Base-by-base conservation (phyloP, 169 alveolate genomes). In the Ichthyophthirius multifiliis region DNA sequence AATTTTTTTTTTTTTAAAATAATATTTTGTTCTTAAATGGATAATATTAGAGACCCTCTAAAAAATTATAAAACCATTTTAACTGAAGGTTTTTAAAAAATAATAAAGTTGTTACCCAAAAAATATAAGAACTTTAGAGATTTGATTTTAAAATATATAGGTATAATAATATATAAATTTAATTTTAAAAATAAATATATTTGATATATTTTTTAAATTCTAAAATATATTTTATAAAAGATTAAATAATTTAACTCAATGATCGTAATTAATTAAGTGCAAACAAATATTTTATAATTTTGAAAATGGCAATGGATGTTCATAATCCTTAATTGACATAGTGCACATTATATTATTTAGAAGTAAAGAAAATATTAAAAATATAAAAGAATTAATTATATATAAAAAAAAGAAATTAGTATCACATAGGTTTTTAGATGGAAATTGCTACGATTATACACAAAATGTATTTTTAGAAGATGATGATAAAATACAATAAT, bases 381-480 rank as follows among this genome's bases (percentile, higher is more conserved):
- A 10, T 55, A 39, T 20, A 15, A 55, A 27, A 10, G 31, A 27
- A 10, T 55, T 55, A 20, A 23, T 55, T 7, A 65, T 31, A 43
- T 23, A 16, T n/a, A n/a, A 15, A 7, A 15, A 45, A 30, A 44
- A 87, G 83, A 88, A 88, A 46, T 81, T 88, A 23, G 80, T 88
- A 23, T 81, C 90, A 0, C 48, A 83, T 74, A 87, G 76, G 34
- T 83, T 84, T 47, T 47, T 88, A 46, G 89, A 81, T 41, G 93
- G 93, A 43, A 84, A 88, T 34, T 83, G 90, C 32, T 76, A 74
- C 34, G 93, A 88, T 43, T 80, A 88, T 43, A 80, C 48, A 16
- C 41, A 67, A 31, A 30, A 18, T 39, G 18, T 15, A 65, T n/a
- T 32, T 18, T 32, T 34, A 65, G 34, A 18, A n/a, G 75, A 65